A percentile compares a stretch with the other conserved stretches of the same genome.
Evolutionary conservation across 371 early-diverging fungal species (phyloP).

Genomic region (Syncephalastrum contaminatum): DNA sequence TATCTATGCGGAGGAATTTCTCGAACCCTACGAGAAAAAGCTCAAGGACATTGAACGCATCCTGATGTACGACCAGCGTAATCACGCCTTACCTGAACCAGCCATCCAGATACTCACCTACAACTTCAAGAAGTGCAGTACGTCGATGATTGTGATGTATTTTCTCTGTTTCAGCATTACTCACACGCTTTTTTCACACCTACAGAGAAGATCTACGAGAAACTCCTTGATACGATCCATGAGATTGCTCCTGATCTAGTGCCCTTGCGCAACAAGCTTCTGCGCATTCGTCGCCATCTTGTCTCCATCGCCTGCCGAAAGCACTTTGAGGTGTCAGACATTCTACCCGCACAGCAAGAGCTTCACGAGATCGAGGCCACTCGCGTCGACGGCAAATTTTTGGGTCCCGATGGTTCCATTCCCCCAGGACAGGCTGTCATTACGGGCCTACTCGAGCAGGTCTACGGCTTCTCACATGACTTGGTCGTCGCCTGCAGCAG

Average conservation of each 20-base stretch:
- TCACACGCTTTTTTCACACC: not conserved
- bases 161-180: not conserved
- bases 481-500: slow-evolving; percentile 61
- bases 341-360: slow-evolving; percentile 60
- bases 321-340: slow-evolving; percentile 35
- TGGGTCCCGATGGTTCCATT: slow-evolving; percentile 53
- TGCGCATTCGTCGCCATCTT: slow-evolving; percentile 65
- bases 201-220: slow-evolving; percentile 31
- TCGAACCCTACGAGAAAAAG: slow-evolving; percentile 36
- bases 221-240: slow-evolving; percentile 35
- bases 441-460: slow-evolving; percentile 73
- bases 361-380: slow-evolving; percentile 66
- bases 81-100: slow-evolving; percentile 22
- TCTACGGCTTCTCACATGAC: slow-evolving; percentile 75
- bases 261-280: slow-evolving; percentile 63
- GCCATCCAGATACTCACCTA: slow-evolving; percentile 33
- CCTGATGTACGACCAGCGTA: slow-evolving; percentile 26
- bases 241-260: slow-evolving; percentile 47
- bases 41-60: slow-evolving; percentile 40
- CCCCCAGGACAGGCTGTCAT: slow-evolving; percentile 84
- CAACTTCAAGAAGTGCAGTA: slow-evolving; percentile 45
- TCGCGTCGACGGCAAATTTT: slow-evolving; percentile 73
- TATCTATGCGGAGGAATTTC: slow-evolving; percentile 56
- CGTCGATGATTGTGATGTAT: slow-evolving; percentile 10
- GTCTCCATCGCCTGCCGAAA: slow-evolving; percentile 46